Percentiles rank a stretch among this genome's conserved stretches.
These are phyloP conservation scores for Coniella vitis DNA, from an alignment of 2,329 filamentous ascomycete species.

Conservation along the genomic window DNA sequence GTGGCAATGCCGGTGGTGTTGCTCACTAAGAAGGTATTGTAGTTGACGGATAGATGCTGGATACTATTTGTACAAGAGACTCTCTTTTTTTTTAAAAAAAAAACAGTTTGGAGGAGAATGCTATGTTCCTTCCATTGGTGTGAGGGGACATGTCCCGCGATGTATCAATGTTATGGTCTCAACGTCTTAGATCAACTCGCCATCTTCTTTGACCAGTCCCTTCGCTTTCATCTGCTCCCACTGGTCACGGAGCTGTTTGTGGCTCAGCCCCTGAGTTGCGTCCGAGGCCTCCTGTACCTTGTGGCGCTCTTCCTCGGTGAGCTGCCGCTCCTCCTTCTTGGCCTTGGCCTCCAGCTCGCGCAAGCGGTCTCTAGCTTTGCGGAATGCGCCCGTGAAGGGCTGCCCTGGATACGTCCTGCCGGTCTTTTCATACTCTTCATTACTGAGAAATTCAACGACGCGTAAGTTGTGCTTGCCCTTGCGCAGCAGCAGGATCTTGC, in stretches of 20 bases:
- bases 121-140: too few species aligned
- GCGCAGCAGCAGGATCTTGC: conserved; percentile 51
- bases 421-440: conserved; percentile 44
- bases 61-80: too few species aligned
- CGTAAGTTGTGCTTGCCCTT: conserved; percentile 59
- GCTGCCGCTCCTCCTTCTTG: neutral
- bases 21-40: too few species aligned
- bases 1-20: too few species aligned
- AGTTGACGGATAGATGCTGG: too few species aligned
- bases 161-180: too few species aligned
- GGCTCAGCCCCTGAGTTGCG: neutral
- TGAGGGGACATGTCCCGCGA: too few species aligned
- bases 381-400: conserved; percentile 40
- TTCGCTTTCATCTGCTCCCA: neutral
- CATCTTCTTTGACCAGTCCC: neutral
- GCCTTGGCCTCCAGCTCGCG: conserved; percentile 22
- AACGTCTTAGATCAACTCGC: neutral
- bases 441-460: conserved; percentile 51
- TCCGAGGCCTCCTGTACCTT: neutral
- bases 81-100: too few species aligned
- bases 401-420: conserved; percentile 48
- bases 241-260: neutral
- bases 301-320: neutral
- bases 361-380: conserved; percentile 34
- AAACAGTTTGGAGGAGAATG: too few species aligned